Conservation (phyloP, 228 moss, liverwort and hornwort species). For the Sphagnum fallax region DNA sequence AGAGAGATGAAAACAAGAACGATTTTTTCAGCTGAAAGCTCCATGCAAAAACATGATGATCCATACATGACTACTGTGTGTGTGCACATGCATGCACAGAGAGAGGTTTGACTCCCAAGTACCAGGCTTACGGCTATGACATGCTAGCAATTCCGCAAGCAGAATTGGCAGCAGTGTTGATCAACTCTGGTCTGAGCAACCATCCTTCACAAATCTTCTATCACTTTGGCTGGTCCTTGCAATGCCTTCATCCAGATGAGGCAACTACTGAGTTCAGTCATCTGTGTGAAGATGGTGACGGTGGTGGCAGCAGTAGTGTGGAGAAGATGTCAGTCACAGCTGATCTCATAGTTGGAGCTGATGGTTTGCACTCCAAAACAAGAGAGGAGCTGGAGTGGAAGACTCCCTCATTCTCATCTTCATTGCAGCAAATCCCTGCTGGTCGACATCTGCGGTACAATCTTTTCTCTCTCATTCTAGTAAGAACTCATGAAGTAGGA, state of each 20-base stretch:
- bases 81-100: conserved; percentile 9
- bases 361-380: conserved; percentile 43
- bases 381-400: conserved; percentile 41
- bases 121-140: conserved; percentile 51
- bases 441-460: conserved; percentile 50
- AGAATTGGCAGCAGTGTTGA: conserved; percentile 39
- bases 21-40: too few species aligned
- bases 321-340: conserved; percentile 20
- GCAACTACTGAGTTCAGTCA: conserved; percentile 23
- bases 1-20: too few species aligned
- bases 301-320: neutral
- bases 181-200: conserved; percentile 35
- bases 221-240: conserved; percentile 37
- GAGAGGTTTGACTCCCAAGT: conserved; percentile 36
- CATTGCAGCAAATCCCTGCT: conserved; percentile 35
- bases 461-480: too few species aligned
- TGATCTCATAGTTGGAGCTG: conserved; percentile 50
- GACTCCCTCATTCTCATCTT: conserved; percentile 20
- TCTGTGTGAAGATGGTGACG: neutral
- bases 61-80: too few species aligned
- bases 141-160: conserved; percentile 53
- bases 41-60: too few species aligned
- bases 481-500: too few species aligned
- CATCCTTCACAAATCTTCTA: conserved; percentile 24
- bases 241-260: conserved; percentile 27